phyloP scores from a whole-genome alignment of 768 basidiomycete species.

The Hydnomerulius pinastri region DNA sequence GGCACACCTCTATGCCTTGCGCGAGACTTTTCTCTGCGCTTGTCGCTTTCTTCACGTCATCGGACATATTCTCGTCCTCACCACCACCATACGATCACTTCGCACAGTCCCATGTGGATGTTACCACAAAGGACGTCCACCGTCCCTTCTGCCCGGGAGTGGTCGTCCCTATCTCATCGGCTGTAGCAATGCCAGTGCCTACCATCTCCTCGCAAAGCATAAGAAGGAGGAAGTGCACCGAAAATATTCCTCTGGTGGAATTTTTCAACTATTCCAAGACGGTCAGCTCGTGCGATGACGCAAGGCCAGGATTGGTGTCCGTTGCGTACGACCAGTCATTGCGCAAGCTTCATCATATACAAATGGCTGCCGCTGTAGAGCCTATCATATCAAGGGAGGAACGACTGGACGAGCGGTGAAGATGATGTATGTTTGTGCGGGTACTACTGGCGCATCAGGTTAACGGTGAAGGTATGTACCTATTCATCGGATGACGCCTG shows the following conservation, averaged over 20 bases:
- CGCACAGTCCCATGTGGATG: background rate
- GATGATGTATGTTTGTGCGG: too few species aligned
- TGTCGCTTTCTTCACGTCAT: background rate
- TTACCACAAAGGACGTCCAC: background rate
- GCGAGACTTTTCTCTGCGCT: background rate
- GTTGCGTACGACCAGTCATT: background rate
- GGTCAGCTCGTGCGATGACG: background rate
- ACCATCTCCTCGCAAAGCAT: background rate
- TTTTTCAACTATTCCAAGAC: background rate
- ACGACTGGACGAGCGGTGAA: too few species aligned
- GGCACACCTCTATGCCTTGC: background rate
- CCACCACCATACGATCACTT: constrained; percentile 5
- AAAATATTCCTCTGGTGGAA: constrained; percentile 3
- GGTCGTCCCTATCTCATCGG: constrained; percentile 1
- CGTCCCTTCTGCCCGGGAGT: background rate
- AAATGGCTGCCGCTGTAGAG: too few species aligned
- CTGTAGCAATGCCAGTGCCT: constrained; percentile 1
- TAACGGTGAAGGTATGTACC: too few species aligned
- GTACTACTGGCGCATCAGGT: too few species aligned
- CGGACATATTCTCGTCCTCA: background rate
- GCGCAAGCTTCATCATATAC: background rate
- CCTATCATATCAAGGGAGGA: background rate
- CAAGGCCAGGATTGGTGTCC: background rate
- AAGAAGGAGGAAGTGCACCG: background rate
- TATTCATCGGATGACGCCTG: too few species aligned